These are phyloP conservation scores for Huntiella bhutanensis DNA, from an alignment of 2,329 filamentous ascomycete genomes.

Conservation along the genomic window DNA sequence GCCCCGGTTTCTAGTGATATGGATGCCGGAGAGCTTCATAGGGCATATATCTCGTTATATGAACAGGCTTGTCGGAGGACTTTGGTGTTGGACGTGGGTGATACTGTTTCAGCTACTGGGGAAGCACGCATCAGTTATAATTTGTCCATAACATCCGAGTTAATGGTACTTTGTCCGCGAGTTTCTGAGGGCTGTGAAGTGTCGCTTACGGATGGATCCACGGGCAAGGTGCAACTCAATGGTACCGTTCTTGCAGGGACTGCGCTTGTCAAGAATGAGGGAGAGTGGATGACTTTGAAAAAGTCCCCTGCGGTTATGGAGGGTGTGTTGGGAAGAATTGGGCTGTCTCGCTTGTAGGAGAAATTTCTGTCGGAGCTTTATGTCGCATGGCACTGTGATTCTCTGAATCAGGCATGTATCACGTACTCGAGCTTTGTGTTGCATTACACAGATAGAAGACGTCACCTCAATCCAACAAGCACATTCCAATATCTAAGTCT, in stretches of 20 bases:
- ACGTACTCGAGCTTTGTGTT: too few species aligned
- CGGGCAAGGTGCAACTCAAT: slow-evolving; percentile 32
- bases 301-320: slow-evolving; percentile 16
- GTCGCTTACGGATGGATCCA: slow-evolving; percentile 15
- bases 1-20: slow-evolving; percentile 20
- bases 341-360: slow-evolving; percentile 12
- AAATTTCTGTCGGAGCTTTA: too few species aligned
- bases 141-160: slow-evolving; percentile 35
- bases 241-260: slow-evolving; percentile 46
- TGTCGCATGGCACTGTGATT: too few species aligned
- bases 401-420: too few species aligned
- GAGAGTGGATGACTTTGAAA: slow-evolving; percentile 36
- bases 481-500: too few species aligned
- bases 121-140: slow-evolving; percentile 43
- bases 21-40: slow-evolving; percentile 21
- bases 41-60: slow-evolving; percentile 30
- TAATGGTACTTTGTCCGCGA: slow-evolving; percentile 36
- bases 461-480: too few species aligned
- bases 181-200: slow-evolving; percentile 28
- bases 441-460: too few species aligned
- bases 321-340: slow-evolving; percentile 16
- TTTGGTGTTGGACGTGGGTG: slow-evolving; percentile 7
- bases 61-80: slow-evolving; percentile 24
- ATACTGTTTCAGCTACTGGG: slow-evolving; percentile 17
- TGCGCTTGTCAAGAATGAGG: slow-evolving; percentile 39